Conservation (phyloP, 768 basidiomycete genomes). For the Lyophyllum shimeji region DNA sequence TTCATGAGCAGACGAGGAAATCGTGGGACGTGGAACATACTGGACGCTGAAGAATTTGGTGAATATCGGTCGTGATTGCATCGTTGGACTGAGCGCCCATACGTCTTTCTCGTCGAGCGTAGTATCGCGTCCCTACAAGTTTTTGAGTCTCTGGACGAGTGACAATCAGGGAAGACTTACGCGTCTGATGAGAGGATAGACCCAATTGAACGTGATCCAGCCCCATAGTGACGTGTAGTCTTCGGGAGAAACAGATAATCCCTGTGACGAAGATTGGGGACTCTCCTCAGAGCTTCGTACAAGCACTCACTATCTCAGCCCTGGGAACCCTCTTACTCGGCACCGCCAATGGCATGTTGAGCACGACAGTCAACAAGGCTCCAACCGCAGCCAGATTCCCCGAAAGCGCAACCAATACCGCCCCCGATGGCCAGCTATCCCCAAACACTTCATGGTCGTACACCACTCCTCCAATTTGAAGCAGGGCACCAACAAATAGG, state of each 20-base stretch:
- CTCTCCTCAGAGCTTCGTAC: not conserved
- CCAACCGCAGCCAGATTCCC: slow-evolving; percentile 46
- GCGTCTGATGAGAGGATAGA: slow-evolving; percentile 60
- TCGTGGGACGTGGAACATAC: slow-evolving; percentile 22
- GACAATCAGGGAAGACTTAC: slow-evolving; percentile 23
- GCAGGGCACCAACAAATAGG: slow-evolving; percentile 42
- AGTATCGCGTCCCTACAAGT: slow-evolving; percentile 39
- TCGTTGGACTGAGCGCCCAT: slow-evolving; percentile 67
- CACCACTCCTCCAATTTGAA: slow-evolving; percentile 53
- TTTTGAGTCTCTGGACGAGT: not conserved
- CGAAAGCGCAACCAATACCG: slow-evolving; percentile 26
- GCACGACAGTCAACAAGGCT: slow-evolving; percentile 43
- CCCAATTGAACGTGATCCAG: slow-evolving; percentile 75
- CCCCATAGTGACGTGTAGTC: slow-evolving; percentile 73
- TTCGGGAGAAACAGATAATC: slow-evolving; percentile 60
- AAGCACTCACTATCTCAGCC: slow-evolving; percentile 59
- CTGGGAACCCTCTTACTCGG: slow-evolving; percentile 52
- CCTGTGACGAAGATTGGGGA: slow-evolving; percentile 32
- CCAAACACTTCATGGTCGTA: slow-evolving; percentile 50
- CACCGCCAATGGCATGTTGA: slow-evolving; percentile 66
- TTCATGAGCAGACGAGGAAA: not conserved
- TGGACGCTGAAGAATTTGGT: slow-evolving; percentile 41
- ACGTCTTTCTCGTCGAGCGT: slow-evolving; percentile 73
- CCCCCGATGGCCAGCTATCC: slow-evolving; percentile 37
- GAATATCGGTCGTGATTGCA: slow-evolving; percentile 68